Percentiles rank a stretch among this genome's conserved stretches.
phyloP scores from a whole-genome alignment of 495 filamentous ascomycete genomes.

The Hypoxylon fuscum region DNA sequence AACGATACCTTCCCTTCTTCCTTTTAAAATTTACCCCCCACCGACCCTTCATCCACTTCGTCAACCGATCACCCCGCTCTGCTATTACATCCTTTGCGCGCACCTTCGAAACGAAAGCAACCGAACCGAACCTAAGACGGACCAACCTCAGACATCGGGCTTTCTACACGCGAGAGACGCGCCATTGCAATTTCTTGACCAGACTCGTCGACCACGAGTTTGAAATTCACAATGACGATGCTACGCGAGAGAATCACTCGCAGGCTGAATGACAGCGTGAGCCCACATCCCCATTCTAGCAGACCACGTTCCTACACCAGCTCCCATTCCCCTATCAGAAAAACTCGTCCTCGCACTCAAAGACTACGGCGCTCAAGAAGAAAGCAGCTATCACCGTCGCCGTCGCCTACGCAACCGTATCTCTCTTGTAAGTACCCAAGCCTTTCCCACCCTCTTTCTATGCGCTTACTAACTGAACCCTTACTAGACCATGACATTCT shows the following conservation, averaged over 20 bases:
- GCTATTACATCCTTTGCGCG: not conserved
- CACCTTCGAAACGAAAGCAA: not conserved
- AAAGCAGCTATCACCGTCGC: conserved; percentile 41
- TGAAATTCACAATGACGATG: conserved; percentile 38
- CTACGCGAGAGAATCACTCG: conserved; percentile 41
- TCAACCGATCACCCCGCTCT: conserved; percentile 2
- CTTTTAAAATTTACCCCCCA: not conserved
- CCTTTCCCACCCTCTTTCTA: not conserved
- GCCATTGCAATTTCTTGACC: conserved; percentile 4
- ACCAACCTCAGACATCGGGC: too few relatives aligned
- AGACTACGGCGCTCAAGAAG: conserved; percentile 35
- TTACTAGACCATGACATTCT: conserved; percentile 55
- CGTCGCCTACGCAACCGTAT: conserved; percentile 50
- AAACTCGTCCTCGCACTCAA: not conserved
- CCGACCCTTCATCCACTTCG: not conserved
- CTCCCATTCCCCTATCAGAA: conserved; percentile 18
- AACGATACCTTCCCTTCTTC: not conserved
- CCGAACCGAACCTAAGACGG: not conserved
- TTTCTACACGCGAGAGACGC: not conserved
- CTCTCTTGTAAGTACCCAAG: conserved; percentile 51
- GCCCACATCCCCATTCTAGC: too few relatives aligned
- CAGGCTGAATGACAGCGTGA: conserved; percentile 43
- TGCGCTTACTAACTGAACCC: conserved; percentile 6
- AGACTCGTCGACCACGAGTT: conserved; percentile 7
- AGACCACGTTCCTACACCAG: too few relatives aligned